Conservation (phyloP, 306 rosid species). For the Prunus fruticosa region DNA sequence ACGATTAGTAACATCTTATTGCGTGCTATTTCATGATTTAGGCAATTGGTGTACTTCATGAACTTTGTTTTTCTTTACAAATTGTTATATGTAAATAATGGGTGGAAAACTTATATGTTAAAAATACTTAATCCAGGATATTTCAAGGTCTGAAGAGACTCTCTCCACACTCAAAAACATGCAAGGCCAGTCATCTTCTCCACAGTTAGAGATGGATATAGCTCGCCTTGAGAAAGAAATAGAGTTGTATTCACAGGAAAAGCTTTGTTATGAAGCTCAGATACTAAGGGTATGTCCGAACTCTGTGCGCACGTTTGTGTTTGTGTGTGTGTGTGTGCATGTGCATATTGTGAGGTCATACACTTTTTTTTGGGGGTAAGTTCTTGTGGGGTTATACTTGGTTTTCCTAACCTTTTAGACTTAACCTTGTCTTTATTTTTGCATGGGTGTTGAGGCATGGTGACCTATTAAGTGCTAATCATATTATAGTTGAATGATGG, state of each 20-base stretch:
- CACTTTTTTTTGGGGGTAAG: not conserved
- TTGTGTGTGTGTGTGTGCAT: not conserved
- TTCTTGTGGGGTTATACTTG: not conserved
- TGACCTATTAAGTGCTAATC: too few species aligned
- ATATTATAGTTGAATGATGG: not conserved
- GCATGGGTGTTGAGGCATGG: not conserved
- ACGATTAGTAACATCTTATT: constrained; percentile 12
- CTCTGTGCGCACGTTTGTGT: not conserved
- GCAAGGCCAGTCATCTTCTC: constrained; percentile 68
- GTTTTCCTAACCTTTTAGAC: not conserved
- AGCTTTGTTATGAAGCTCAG: constrained; percentile 90
- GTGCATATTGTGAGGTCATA: not conserved
- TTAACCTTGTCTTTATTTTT: not conserved
- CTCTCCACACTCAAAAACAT: constrained; percentile 71
- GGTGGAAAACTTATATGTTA: constrained; percentile 9
- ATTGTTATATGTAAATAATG: constrained; percentile 7
- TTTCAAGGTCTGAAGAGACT: constrained; percentile 85
- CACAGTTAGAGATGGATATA: constrained; percentile 58
- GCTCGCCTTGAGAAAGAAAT: constrained; percentile 86
- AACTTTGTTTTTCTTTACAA: constrained; percentile 11
- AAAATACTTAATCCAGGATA: constrained; percentile 56
- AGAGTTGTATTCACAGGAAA: constrained; percentile 83
- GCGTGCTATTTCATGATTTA: constrained; percentile 1
- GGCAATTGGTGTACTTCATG: constrained; percentile 11
- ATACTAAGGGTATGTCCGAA: constrained; percentile 66